phyloP scores from a whole-genome alignment of 129 eudicot genomes.

The Tanacetum coccineum region DNA sequence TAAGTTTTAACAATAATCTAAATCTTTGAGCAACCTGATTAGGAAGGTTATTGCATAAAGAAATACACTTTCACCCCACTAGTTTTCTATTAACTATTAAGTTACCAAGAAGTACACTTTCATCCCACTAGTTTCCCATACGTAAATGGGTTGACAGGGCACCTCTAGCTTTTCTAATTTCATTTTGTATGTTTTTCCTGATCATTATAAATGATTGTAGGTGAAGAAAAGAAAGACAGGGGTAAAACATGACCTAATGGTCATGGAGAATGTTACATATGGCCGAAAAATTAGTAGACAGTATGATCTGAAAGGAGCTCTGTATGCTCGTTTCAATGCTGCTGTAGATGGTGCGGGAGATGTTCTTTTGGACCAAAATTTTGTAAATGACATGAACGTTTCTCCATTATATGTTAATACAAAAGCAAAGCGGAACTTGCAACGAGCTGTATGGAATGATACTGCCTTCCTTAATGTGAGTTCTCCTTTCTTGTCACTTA shows the following conservation, averaged over 20 bases:
- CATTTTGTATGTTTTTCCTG: background rate
- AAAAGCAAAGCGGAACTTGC: conserved; percentile 60
- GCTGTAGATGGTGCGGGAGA: conserved; percentile 71
- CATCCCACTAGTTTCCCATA: background rate
- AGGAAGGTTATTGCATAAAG: background rate
- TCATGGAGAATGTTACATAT: conserved; percentile 90
- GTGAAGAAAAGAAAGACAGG: conserved; percentile 60
- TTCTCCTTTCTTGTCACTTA: background rate
- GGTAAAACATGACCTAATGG: conserved; percentile 72
- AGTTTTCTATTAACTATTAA: too few species aligned
- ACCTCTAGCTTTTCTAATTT: background rate
- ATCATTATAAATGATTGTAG: conserved; percentile 35
- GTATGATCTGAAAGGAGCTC: conserved; percentile 91
- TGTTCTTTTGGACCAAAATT: conserved; percentile 90
- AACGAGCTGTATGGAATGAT: conserved; percentile 94
- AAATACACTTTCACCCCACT: background rate
- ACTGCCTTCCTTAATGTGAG: conserved; percentile 85
- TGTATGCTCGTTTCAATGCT: conserved; percentile 61
- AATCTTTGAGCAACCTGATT: background rate
- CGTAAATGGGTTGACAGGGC: background rate
- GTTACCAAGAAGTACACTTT: background rate
- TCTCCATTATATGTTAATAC: conserved; percentile 76
- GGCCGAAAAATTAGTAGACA: conserved; percentile 56
- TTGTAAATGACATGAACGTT: conserved; percentile 79
- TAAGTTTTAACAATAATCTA: background rate